Evolutionary conservation across 73 alveolate genomes (phyloP), one percentile per base, ranked within the genome.

Genomic region (Paramecium sonneborni): DNA sequence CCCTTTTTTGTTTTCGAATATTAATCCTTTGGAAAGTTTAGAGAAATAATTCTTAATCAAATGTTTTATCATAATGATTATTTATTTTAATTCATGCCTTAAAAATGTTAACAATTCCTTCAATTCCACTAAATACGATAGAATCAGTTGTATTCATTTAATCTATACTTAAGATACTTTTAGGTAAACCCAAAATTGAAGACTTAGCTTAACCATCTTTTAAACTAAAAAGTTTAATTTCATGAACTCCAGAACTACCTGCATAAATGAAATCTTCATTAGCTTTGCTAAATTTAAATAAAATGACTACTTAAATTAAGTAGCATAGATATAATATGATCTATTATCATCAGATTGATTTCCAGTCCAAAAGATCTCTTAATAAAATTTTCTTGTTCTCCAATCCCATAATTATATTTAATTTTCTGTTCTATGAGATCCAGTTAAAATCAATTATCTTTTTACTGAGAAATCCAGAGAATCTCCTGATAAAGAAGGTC

Each of bases 401-500:
- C 95, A 92, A 68, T 91, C 93, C 95, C 98, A 96, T 58, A 96
- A 76, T 57, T 95, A 92, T 14, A 96, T 38, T 28, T 76, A 93
- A 8, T 96, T 92, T 43, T 94, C 96, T 28, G 91, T 94, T 56
- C 97, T 58, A 43, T 95, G 85, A 39, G 96, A 85, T 30, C 98
- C 99, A 46, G 97, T 88, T 6, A 96, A 74, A 23, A 88, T 70
- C 30, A 70, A 26, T 14, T 82, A 74, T 23, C 74, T 82, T 62
- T 86, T 86, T 11, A 62, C 84, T 28, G 87, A 74, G 24, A 56
- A 88, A 91, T 98, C 99, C 28, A 98, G 76, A 2, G 99, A 93
- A 85, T 98, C 99, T 57, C 99, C 99, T 56, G 98, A 96, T 21
- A 97, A 70, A 86, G 97, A 96, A 12, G 99, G 99, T 0, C 99